Percentiles rank a stretch among this genome's conserved stretches.
Conservation (phyloP, 2,329 filamentous ascomycete species). For the Exserohilum turcica region DNA sequence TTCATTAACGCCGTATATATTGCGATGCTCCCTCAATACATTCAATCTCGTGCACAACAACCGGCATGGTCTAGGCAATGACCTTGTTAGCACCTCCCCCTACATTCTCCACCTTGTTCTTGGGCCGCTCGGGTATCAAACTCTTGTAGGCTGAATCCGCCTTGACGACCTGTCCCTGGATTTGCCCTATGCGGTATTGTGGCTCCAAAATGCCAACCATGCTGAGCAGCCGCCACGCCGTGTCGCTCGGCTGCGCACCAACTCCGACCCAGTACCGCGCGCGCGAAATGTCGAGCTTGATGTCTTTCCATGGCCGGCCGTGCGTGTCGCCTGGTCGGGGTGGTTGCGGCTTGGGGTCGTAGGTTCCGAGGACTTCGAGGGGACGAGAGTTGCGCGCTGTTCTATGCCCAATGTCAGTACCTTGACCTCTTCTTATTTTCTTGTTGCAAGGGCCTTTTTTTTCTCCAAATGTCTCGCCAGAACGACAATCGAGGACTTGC, state of each 20-base stretch:
- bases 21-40: not conserved
- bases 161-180: conserved; percentile 40
- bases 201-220: conserved; percentile 63
- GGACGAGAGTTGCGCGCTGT: conserved; percentile 86
- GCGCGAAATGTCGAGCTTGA: conserved; percentile 79
- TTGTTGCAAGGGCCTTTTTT: no score
- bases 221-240: conserved; percentile 81
- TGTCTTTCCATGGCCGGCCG: conserved; percentile 80
- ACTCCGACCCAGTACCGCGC: conserved; percentile 97
- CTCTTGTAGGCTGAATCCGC: conserved; percentile 7
- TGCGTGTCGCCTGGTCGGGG: conserved; percentile 57
- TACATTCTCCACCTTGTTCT: not conserved
- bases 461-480: no score
- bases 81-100: no score
- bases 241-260: conserved; percentile 90
- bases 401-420: conserved; percentile 58
- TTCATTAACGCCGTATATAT: not conserved
- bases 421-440: no score
- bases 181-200: conserved; percentile 41
- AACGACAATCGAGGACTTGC: no score
- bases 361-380: conserved; percentile 83
- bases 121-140: conserved; percentile 5
- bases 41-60: no score
- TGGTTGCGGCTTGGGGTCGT: conserved; percentile 63
- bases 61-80: no score